A percentile compares a stretch with the other conserved stretches of the same genome.
Evolutionary conservation across 2,329 filamentous ascomycete genomes (phyloP).

Genomic region (Paecilomyces niveus): DNA sequence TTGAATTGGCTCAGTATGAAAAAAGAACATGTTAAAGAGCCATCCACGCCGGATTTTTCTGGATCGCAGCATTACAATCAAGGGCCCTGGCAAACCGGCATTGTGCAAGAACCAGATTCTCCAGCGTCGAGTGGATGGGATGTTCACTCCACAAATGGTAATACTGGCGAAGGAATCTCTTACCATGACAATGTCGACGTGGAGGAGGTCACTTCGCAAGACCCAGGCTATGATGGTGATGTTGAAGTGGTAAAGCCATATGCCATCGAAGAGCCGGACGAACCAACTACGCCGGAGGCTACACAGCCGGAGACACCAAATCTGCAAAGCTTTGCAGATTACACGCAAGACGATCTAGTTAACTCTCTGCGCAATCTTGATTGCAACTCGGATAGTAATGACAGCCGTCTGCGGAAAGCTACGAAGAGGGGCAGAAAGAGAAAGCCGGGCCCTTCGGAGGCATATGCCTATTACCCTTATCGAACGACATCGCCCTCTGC

Average conservation of each 20-base stretch:
- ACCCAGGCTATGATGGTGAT: conserved; percentile 23
- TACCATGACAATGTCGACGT: conserved; percentile 12
- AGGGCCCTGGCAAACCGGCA: not conserved
- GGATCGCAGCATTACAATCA: not conserved
- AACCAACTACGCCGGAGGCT: conserved; percentile 8
- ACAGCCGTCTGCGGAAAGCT: conserved; percentile 1
- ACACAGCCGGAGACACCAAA: conserved; percentile 10
- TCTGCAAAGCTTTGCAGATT: conserved; percentile 16
- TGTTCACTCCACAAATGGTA: not conserved
- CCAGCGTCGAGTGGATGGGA: not conserved
- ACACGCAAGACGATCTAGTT: conserved; percentile 27
- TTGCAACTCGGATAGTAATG: conserved; percentile 19
- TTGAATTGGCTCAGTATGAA: not conserved
- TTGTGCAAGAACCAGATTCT: not conserved
- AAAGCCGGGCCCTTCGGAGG: conserved; percentile 18
- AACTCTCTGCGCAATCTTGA: conserved; percentile 25
- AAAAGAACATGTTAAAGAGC: not conserved
- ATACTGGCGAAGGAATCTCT: not conserved
- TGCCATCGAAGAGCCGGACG: conserved; percentile 29
- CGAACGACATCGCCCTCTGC: not conserved
- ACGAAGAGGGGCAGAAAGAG: conserved; percentile 27
- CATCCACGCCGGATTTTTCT: not conserved
- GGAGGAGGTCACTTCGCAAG: conserved; percentile 19
- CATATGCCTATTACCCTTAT: conserved; percentile 1
- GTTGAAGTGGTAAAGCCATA: conserved; percentile 31